Percentiles rank a stretch among this genome's conserved stretches.
Conservation (phyloP, 352 stramenopile species). For the Stramenopiles sp. region DNA sequence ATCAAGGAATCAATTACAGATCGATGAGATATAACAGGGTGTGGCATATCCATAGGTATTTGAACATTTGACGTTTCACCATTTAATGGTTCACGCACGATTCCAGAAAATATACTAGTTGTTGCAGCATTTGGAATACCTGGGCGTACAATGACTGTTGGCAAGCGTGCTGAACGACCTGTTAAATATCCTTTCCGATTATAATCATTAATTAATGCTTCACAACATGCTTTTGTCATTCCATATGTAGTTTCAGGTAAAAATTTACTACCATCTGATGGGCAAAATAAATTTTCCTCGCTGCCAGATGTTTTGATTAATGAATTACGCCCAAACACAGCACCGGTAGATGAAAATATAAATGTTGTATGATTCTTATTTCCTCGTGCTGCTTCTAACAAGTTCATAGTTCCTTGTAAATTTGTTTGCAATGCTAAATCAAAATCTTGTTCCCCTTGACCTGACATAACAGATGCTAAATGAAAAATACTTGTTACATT, state of each 20-base stretch:
- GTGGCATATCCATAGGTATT: too few species aligned
- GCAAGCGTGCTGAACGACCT: conserved; percentile 22
- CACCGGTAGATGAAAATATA: conserved; percentile 24
- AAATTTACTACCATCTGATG: conserved; percentile 20
- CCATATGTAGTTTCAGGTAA: conserved; percentile 31
- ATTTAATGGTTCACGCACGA: conserved; percentile 24
- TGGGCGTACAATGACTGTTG: conserved; percentile 23
- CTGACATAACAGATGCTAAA: conserved; percentile 27
- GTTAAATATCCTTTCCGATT: conserved; percentile 23
- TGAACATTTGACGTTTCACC: too few species aligned
- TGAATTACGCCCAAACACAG: conserved; percentile 21
- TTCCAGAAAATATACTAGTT: conserved; percentile 21
- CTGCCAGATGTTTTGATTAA: too few species aligned
- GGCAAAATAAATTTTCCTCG: too few species aligned
- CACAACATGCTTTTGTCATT: conserved; percentile 27
- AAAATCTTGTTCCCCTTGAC: conserved; percentile 21
- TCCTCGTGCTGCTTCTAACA: conserved; percentile 24
- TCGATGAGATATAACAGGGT: too few species aligned
- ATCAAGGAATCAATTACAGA: too few species aligned
- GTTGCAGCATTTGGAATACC: conserved; percentile 26
- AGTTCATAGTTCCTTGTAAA: conserved; percentile 23
- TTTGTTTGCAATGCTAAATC: conserved; percentile 23
- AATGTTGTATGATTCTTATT: conserved; percentile 18
- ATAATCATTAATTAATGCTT: conserved; percentile 27
- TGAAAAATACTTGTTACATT: too few species aligned